Evolutionary conservation across 1,284 basidiomycete genomes (phyloP), one percentile per base, ranked within the genome.

Genomic region (Abortiporus biennis): DNA sequence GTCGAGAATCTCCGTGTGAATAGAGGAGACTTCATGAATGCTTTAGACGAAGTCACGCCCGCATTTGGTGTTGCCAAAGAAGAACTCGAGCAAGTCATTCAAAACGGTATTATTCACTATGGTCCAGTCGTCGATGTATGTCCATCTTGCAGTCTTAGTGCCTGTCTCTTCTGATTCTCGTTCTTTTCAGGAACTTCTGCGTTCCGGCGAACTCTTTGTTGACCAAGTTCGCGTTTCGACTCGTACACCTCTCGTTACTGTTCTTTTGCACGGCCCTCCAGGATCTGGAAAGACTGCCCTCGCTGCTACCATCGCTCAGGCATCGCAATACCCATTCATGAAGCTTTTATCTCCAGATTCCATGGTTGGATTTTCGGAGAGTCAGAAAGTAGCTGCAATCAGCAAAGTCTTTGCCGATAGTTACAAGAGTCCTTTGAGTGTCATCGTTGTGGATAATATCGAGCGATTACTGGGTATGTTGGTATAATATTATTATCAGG

Each of bases 1-100:
- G 82, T 99, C 36, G 93, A 96, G 64, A 83, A 94, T 58, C 72
- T 99, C 64, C 76, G 90, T 48, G 94, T 99, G 33, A 92, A 89
- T 52, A 72, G 85, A 45, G 67, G 71, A 11, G 96, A 99, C 66
- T 99, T 99, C 59, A 66, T 92, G 73, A 79, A 81, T 56, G 96
- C 95, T 0, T 69, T 99, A 35, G 88, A 95, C 4, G 96, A 99
- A 63, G 93, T 99, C 9, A 89, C 92, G 55, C 92, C 96, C 6
- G 92, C 94, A 8, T 99, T 95, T 61, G 96, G 96, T 79, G 92
- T 97, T 3, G 85, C 93, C 2, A 96, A 99, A 66, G 95, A 97
- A 64, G 96, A 99, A 68, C 72, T 99, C 20, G 79, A 86, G 54
- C 84, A 90, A 55, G 93, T 97, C 41, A 87, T 98, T 27, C 88